Base-by-base conservation (phyloP, 208 protist genomes). In the Kentomonas sorsogonicus region DNA sequence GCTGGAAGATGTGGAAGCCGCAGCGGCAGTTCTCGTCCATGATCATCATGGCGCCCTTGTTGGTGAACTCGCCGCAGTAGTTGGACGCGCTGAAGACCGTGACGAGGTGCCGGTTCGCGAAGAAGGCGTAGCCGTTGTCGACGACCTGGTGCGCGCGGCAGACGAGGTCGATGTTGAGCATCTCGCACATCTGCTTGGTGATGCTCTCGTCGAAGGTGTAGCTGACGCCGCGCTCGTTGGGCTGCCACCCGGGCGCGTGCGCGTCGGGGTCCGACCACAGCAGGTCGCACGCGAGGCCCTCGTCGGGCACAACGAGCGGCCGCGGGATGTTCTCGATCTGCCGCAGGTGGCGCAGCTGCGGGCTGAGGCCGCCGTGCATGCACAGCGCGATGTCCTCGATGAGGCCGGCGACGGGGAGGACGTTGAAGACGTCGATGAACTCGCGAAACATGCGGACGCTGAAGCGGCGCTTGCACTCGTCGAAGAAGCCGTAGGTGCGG, bases 61-160 rank as follows among this genome's bases (percentile, higher is more conserved):
- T 99, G 52, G 99, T 97, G 72, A 99, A 99, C 73, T 99, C 97
- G 51, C 97, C 97, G 68, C 97, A 99, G 78, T 99, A 99, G 80
- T 99, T 99, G 16, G 98, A 97, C 3, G 98, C 98, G 7, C 90
- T 98, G 81, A 99, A 99, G 9, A 99, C 67, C 0, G 98, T 99
- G 27, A 99, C 98, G 39, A 99, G 88, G 61, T 97, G 83, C 16
- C 98, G 79, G 33, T 96, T 91, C 1, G 97, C 96, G 64, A 99
- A 99, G 68, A 99, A 99, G 48, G 98, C 93, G 77, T 99, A 99
- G 3, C 97, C 97, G 56, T 98, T 88, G 33, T 98, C 93, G 10
- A 99, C 95, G 4, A 97, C 91, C 72, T 99, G 98, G 72, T 99
- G 98, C 6, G 98, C 98, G 29, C 98, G 79, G 54, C 97, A 97